Evolutionary conservation across 2,329 filamentous ascomycete genomes (phyloP).

Genomic region (Xylariaceae sp.): DNA sequence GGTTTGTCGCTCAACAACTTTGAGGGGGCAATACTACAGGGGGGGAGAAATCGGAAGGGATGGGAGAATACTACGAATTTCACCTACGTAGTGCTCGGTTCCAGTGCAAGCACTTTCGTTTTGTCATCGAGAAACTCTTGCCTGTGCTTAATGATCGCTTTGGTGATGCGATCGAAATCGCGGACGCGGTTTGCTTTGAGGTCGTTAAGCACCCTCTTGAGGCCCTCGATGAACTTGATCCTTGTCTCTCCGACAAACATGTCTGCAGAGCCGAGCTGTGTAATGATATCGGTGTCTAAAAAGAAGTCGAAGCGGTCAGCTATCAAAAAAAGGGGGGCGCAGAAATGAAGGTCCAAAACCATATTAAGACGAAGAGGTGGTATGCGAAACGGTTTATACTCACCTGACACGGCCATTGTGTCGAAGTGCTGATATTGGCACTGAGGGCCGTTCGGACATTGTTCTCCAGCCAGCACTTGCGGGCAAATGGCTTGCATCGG

Average conservation of each 20-base stretch:
- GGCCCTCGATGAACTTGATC: constrained; percentile 58
- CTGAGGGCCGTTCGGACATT: constrained; percentile 64
- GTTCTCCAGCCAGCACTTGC: constrained; percentile 64
- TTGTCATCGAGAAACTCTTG: constrained; percentile 61
- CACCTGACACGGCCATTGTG: constrained; percentile 69
- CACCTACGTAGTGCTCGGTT: constrained; percentile 38
- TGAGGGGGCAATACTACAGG: constrained; percentile 22
- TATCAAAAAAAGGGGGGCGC: constrained; percentile 37
- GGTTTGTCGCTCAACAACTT: constrained; percentile 7
- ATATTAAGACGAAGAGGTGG: constrained; percentile 7
- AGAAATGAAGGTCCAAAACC: constrained; percentile 29
- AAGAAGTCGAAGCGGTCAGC: constrained; percentile 43
- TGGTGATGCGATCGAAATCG: constrained; percentile 64
- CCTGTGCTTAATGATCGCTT: constrained; percentile 64
- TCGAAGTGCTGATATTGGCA: constrained; percentile 81
- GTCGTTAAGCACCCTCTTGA: constrained; percentile 57
- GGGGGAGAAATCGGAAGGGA: constrained; percentile 13
- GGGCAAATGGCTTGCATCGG: constrained; percentile 69
- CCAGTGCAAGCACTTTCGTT: constrained; percentile 59
- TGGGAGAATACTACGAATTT: constrained; percentile 28
- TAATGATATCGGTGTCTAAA: constrained; percentile 69
- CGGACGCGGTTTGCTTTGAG: constrained; percentile 57
- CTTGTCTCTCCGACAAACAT: constrained; percentile 60
- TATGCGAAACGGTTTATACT: constrained; percentile 49
- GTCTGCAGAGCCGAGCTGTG: constrained; percentile 65